Evolutionary conservation across 768 basidiomycete species (phyloP), one percentile per base, ranked within the genome.

Genomic region (Pisolithus orientalis): DNA sequence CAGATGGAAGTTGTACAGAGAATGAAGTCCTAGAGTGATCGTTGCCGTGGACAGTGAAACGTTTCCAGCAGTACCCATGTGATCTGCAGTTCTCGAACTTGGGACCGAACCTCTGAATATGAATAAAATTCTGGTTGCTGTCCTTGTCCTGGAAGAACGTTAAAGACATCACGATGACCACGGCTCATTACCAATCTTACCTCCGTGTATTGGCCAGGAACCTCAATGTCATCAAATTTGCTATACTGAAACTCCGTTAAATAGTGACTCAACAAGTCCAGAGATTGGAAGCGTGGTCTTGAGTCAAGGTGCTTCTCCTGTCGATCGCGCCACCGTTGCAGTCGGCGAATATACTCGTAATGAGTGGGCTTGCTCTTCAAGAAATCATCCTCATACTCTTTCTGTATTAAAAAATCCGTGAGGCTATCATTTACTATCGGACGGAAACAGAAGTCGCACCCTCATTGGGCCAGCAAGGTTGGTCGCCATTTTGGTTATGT

Each of bases 201-300:
- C 80, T 97, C 91, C 0, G 93, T 89, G 65, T 99, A 99, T 68
- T 99, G 96, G 6, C 96, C 96, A n/a, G 94, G 94, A 47, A 99
- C 83, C 64, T 99, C 94, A 38, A 99, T 90, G 57, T 99, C 95
- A 57, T 98, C 96, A 47, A 95, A 93, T 66, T 94, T 96, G 63
- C 84, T 85, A 68, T 97, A 94, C 59, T 98, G 95, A 76, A 98
- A 99, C 68, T 98, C 96, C 6, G 91, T 89, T 60, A 99, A 75
- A 70, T 94, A 96, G 69, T 94, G 93, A 57, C 91, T 93, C 40
- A 90, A 74, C 45, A 84, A 74, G 56, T 96, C 94, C 51, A 99
- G 73, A 5, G 91, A 83, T 60, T 95, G 93, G 42, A 85, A 69
- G 37, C 87, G 83, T 43, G 93, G 91, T 39, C 92, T 78, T 25